A percentile compares a stretch with the other conserved stretches of the same genome.
These are phyloP conservation scores for Solanum sitiens DNA, from an alignment of 257 asterid genomes.

Conservation along the genomic window DNA sequence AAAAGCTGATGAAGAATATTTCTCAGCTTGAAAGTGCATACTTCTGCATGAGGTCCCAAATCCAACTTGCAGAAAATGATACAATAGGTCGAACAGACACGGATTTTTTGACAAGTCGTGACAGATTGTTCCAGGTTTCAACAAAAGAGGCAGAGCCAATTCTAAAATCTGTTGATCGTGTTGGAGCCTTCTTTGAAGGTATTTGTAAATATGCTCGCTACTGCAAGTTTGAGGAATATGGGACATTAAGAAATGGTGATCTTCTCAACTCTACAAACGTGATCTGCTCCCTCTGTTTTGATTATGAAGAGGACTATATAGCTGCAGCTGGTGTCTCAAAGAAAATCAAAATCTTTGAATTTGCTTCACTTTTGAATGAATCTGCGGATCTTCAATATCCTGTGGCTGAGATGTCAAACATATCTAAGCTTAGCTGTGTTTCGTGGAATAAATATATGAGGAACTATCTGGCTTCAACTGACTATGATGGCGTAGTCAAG, in stretches of 20 bases:
- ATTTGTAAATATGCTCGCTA: constrained; percentile 40
- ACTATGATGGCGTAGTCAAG: constrained; percentile 49
- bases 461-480: constrained; percentile 37
- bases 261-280: constrained; percentile 25
- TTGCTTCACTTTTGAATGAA: constrained; percentile 24
- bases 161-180: constrained; percentile 1
- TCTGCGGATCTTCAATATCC: constrained; percentile 49
- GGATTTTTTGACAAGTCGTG: constrained; percentile 17
- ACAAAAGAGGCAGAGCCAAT: background rate
- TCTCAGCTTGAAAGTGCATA: constrained; percentile 36
- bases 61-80: constrained; percentile 4
- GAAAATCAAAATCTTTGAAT: constrained; percentile 43
- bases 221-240: constrained; percentile 34
- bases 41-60: constrained; percentile 26
- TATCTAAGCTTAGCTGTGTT: constrained; percentile 36
- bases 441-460: constrained; percentile 50
- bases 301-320: constrained; percentile 34
- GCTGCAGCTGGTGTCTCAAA: constrained; percentile 50
- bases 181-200: constrained; percentile 36
- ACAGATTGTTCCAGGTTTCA: background rate
- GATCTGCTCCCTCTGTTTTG: constrained; percentile 40
- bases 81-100: constrained; percentile 14
- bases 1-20: constrained; percentile 19
- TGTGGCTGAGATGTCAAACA: constrained; percentile 30
- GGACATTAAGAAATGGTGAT: constrained; percentile 23